A percentile compares a stretch with the other conserved stretches of the same genome.
Evolutionary conservation across 1,284 basidiomycete genomes (phyloP).

Genomic region (Hemileia vastatrix): DNA sequence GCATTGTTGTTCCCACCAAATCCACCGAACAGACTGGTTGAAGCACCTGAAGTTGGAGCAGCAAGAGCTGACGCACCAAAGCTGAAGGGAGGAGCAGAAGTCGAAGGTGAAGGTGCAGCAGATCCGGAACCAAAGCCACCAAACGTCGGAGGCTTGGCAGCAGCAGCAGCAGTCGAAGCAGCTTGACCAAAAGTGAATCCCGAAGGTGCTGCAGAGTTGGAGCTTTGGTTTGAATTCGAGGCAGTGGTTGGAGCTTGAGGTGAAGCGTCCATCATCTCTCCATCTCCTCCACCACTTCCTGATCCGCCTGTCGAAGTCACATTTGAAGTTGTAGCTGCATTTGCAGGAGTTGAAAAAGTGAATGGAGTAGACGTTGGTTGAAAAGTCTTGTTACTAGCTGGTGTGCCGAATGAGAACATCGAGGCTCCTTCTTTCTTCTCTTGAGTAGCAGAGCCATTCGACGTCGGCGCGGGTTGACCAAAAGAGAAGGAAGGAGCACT

Average conservation of each 20-base stretch:
- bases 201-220: not conserved
- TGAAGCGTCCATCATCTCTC: not conserved
- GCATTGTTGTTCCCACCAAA: not conserved
- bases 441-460: slow-evolving; percentile 12
- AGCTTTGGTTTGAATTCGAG: not conserved
- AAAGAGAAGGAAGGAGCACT: slow-evolving; percentile 21
- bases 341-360: not conserved
- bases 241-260: not conserved
- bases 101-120: not conserved
- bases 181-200: no score
- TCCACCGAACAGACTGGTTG: not conserved
- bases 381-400: not conserved
- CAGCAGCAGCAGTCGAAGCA: no score
- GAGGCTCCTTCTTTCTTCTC: slow-evolving; percentile 7
- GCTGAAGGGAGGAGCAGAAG: not conserved
- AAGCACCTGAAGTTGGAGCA: not conserved
- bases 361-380: not conserved
- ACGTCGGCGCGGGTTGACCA: slow-evolving; percentile 3
- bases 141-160: no score
- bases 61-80: not conserved
- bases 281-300: not conserved
- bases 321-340: not conserved
- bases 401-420: slow-evolving; percentile 12
- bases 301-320: not conserved
- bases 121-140: no score